Base-by-base conservation (phyloP, 345 rosid species). In the Triadica sebifera region DNA sequence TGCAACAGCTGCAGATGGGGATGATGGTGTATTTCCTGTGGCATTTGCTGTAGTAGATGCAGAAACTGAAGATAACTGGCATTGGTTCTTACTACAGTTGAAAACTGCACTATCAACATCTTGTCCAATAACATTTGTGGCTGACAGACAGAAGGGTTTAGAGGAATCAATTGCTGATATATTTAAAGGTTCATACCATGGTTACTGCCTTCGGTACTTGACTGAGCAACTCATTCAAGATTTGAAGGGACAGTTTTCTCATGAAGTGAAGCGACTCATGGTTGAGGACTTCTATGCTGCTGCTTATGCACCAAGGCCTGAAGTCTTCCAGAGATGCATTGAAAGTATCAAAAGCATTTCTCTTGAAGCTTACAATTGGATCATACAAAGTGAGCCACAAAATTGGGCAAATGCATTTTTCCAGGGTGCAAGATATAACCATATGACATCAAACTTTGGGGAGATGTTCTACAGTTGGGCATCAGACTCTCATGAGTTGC, bases 341-440 rank as follows among this genome's bases (percentile, higher is more conserved):
- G 93, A 91, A 58, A 89, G 87, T 87, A 89, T 94, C 71, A 92
- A 89, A 81, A 79, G 89, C 62, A 89, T 94, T 70, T 94, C 97
- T 0, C 72, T 57, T 8, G 97, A 92, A 61, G 97, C 97, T 25
- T 94, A 92, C 78, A 84, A 84, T 57, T 94, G 97, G 98, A 87
- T 92, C 74, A 24, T 88, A 37, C 92, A 87, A 29, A 89, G 95
- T 82, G 93, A 92, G 73, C 96, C 93, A 10, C 90, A 87, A 76
- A 86, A 88, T 47, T 94, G 98, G 98, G 97, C 97, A 46, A 94
- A 91, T 75, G 87, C 98, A 56, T 89, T 82, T 81, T 89, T 90
- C 61, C 90, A 77, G 34, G 98, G 97, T 59, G 91, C 90, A 38
- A 87, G 97, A 81, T 94, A 91, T 84, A 89, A 88, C 75, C 95